These are phyloP conservation scores for Erythrophleum fordii DNA, from an alignment of 306 rosid species.

Conservation along the genomic window DNA sequence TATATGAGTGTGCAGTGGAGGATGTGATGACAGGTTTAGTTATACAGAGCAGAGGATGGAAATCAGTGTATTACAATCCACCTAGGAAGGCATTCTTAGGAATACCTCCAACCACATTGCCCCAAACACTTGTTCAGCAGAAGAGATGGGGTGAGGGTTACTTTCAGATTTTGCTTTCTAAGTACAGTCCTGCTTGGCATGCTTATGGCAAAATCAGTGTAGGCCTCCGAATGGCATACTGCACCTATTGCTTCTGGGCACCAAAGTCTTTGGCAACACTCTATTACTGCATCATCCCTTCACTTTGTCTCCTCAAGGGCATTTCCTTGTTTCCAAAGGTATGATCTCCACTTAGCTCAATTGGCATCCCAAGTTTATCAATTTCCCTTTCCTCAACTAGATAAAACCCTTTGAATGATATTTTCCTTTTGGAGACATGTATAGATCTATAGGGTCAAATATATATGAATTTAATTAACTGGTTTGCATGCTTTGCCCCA, in stretches of 20 bases:
- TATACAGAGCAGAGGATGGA: slow-evolving; percentile 75
- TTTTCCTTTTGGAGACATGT: too few relatives aligned
- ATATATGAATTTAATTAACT: too few relatives aligned
- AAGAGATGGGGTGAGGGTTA: slow-evolving; percentile 94
- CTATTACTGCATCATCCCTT: slow-evolving; percentile 67
- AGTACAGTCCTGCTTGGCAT: slow-evolving; percentile 64
- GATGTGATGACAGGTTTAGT: slow-evolving; percentile 81
- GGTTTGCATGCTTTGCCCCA: too few relatives aligned
- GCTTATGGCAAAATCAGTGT: slow-evolving; percentile 59
- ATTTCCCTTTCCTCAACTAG: too few relatives aligned
- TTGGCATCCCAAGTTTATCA: too few relatives aligned
- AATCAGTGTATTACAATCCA: slow-evolving; percentile 72
- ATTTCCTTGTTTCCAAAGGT: slow-evolving; percentile 79
- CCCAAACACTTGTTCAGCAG: slow-evolving; percentile 65
- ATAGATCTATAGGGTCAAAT: too few relatives aligned
- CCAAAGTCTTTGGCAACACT: slow-evolving; percentile 56
- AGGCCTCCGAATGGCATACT: slow-evolving; percentile 70
- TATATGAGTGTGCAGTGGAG: slow-evolving; percentile 79
- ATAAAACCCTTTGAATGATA: too few relatives aligned
- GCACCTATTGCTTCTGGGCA: slow-evolving; percentile 64
- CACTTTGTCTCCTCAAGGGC: slow-evolving; percentile 68
- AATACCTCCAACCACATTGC: slow-evolving; percentile 60
- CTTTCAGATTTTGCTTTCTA: slow-evolving; percentile 62
- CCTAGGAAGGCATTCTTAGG: slow-evolving; percentile 74
- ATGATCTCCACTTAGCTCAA: background rate